These are phyloP conservation scores for Mycena sanguinolenta DNA, from an alignment of 768 basidiomycete genomes.

Conservation along the genomic window DNA sequence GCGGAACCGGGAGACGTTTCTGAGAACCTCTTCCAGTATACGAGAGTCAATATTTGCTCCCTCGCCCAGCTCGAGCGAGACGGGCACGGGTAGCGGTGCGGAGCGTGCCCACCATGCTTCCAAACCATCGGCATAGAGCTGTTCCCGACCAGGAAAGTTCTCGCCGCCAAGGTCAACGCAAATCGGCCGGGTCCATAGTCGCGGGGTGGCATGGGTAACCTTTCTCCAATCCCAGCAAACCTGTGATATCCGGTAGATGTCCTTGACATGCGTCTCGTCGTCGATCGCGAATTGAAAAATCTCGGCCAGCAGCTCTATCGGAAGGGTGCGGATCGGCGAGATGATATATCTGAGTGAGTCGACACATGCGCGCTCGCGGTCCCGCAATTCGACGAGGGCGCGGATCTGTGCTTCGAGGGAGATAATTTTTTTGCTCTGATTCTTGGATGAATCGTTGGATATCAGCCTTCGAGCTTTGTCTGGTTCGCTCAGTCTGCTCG, in stretches of 20 bases:
- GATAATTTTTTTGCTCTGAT: background rate
- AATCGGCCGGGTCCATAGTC: slow-evolving; percentile 6
- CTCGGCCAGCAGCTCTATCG: too few species aligned
- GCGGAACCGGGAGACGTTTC: too few species aligned
- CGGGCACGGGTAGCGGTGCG: background rate
- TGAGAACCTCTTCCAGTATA: background rate
- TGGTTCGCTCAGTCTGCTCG: background rate
- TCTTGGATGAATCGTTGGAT: background rate
- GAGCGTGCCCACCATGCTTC: slow-evolving; percentile 2
- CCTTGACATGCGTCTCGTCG: too few species aligned
- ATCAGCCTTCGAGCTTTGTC: background rate
- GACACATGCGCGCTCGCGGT: background rate
- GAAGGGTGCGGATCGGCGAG: too few species aligned
- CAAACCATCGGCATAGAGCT: too few species aligned
- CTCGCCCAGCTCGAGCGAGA: background rate
- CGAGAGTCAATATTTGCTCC: background rate
- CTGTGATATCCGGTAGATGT: background rate
- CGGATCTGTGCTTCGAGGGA: background rate
- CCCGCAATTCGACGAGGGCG: background rate
- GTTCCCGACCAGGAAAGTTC: background rate
- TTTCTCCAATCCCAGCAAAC: background rate
- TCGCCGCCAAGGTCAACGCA: background rate
- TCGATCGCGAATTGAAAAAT: too few species aligned
- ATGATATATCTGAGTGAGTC: background rate
- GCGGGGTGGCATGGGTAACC: background rate